Conservation (phyloP, 345 rosid species). For the Eucalyptus marginata region DNA sequence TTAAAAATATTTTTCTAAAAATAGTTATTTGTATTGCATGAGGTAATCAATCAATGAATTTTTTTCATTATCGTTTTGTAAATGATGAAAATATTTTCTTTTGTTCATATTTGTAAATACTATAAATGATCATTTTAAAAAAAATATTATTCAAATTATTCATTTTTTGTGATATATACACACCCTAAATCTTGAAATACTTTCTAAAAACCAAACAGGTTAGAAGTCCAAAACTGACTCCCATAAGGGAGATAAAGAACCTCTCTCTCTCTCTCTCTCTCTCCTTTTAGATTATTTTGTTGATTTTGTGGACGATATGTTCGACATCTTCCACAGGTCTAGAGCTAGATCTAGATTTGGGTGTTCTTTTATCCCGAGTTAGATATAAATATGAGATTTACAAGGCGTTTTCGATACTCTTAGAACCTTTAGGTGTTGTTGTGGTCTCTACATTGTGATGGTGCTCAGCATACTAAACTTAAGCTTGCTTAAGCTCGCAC, state of each 20-base stretch:
- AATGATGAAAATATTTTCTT: background rate
- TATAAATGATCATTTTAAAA: too few relatives aligned
- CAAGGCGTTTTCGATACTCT: background rate
- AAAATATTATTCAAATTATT: too few relatives aligned
- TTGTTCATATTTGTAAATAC: too few relatives aligned
- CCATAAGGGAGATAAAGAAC: too few relatives aligned
- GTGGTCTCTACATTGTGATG: background rate
- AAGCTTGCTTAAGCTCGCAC: background rate
- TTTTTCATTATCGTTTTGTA: too few relatives aligned
- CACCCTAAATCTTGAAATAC: too few relatives aligned
- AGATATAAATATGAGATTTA: background rate
- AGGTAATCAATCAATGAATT: too few relatives aligned
- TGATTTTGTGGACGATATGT: background rate
- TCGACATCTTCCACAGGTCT: background rate
- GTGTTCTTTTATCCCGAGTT: background rate
- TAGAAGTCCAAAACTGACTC: accelerated
- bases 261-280: background rate
- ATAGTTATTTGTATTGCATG: background rate
- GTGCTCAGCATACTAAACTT: background rate
- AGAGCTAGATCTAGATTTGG: background rate
- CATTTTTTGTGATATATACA: background rate
- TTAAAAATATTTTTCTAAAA: too few relatives aligned
- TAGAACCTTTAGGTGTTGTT: background rate
- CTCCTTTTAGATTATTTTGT: background rate
- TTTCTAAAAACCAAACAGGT: accelerated